These are phyloP conservation scores for Gossypium davidsonii DNA, from an alignment of 441 rosid genomes.

Conservation along the genomic window DNA sequence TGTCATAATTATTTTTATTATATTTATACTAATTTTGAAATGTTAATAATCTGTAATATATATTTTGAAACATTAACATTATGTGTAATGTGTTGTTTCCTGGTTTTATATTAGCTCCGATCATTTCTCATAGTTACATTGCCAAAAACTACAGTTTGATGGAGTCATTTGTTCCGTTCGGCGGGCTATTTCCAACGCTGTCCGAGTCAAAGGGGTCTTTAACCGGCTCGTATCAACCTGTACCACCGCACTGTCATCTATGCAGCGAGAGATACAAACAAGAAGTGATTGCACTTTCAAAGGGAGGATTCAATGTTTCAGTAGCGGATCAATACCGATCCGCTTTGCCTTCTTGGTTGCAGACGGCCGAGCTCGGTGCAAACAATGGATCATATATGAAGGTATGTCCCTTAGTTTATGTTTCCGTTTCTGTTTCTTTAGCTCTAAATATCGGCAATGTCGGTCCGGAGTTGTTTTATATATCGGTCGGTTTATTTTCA, in stretches of 20 bases:
- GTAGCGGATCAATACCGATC: slow-evolving; percentile 56
- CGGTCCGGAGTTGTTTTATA: not conserved
- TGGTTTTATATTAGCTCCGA: not conserved
- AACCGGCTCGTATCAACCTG: slow-evolving; percentile 27
- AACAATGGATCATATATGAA: slow-evolving; percentile 29
- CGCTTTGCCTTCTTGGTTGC: slow-evolving; percentile 66
- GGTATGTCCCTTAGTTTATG: slow-evolving; percentile 31
- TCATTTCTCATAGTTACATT: slow-evolving; percentile 8
- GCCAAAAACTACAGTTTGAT: slow-evolving; percentile 46
- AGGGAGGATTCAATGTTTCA: slow-evolving; percentile 35
- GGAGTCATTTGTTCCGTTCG: slow-evolving; percentile 91
- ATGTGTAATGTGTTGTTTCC: not conserved
- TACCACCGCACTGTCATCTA: slow-evolving; percentile 24
- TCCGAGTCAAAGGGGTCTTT: slow-evolving; percentile 43
- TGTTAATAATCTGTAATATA: too few species aligned
- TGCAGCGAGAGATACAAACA: slow-evolving; percentile 40
- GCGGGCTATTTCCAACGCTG: slow-evolving; percentile 70
- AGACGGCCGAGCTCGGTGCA: slow-evolving; percentile 39
- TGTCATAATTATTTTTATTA: too few species aligned
- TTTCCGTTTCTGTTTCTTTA: slow-evolving; percentile 2
- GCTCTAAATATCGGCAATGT: not conserved
- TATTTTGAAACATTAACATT: not conserved
- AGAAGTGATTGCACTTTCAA: slow-evolving; percentile 32
- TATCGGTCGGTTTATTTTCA: slow-evolving; percentile 22
- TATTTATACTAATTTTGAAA: too few species aligned